phyloP scores from a whole-genome alignment of 2,329 filamentous ascomycete genomes.

The Xylariaceae sp. region DNA sequence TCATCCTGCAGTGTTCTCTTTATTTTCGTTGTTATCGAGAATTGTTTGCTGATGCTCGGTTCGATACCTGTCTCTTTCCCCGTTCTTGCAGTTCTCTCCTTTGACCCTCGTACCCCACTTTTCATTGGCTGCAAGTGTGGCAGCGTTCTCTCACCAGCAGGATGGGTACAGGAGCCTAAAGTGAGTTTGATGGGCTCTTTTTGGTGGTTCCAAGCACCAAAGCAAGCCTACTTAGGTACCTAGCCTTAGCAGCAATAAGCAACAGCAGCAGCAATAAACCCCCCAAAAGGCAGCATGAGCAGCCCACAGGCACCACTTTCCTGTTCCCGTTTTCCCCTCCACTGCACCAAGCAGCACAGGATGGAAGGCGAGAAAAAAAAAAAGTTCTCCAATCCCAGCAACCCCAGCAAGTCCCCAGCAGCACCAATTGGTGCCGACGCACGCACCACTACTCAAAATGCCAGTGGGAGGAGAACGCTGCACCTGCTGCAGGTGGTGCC shows the following conservation, averaged over 20 bases:
- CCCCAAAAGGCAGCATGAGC: not conserved
- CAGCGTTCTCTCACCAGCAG: slow-evolving; percentile 11
- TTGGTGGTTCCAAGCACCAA: slow-evolving; percentile 23
- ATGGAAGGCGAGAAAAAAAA: not conserved
- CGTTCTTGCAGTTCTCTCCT: slow-evolving; percentile 6
- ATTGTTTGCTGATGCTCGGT: slow-evolving; percentile 3
- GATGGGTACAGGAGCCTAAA: slow-evolving; percentile 8
- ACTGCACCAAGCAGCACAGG: slow-evolving; percentile 11
- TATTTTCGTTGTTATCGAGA: slow-evolving; percentile 3
- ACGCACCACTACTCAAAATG: slow-evolving; percentile 28
- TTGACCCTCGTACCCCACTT: slow-evolving; percentile 18
- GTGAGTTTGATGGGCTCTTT: slow-evolving; percentile 19
- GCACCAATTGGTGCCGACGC: slow-evolving; percentile 23
- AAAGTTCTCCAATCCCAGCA: not conserved
- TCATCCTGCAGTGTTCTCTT: slow-evolving; percentile 17
- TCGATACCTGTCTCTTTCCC: slow-evolving; percentile 22
- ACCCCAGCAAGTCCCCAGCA: not conserved
- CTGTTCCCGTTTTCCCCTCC: slow-evolving; percentile 18
- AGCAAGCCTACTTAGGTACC: slow-evolving; percentile 4
- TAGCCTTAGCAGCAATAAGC: slow-evolving; percentile 21
- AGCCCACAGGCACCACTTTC: slow-evolving; percentile 16
- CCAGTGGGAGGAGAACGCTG: slow-evolving; percentile 11
- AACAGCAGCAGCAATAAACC: slow-evolving; percentile 17
- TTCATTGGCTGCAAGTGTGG: slow-evolving; percentile 20
- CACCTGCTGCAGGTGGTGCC: slow-evolving; percentile 18